Base-by-base conservation (phyloP, 208 protist species). In the Crithidia thermophila region DNA sequence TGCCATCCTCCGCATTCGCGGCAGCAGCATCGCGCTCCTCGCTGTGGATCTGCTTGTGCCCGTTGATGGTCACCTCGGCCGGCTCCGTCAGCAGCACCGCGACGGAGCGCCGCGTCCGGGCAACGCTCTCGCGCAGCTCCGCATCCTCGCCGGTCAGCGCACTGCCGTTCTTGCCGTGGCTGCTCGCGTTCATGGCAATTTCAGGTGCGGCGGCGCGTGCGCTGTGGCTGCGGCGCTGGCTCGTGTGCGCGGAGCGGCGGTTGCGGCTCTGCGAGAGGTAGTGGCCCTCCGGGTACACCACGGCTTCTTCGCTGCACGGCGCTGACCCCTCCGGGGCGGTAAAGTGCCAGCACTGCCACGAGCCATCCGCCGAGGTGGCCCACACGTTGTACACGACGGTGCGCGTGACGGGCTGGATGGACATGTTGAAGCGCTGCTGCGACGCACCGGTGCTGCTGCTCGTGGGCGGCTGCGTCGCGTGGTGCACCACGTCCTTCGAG, bases 271-370 rank as follows among this genome's bases (percentile, higher is more conserved):
- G 57, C 21, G 65, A 58, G 57, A 61, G 63, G 21, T 53, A 42
- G 50, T 59, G 40, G 37, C 50, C 51, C 43, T 55, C 49, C 14
- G 51, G 36, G 36, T 56, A 61, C 40, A 14, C 21, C 34, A 43
- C 47, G 46, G 47, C 28, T n/a, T 72, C 40, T 11, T 67, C 28
- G 23, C 27, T 33, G 45, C 18, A 28, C 23, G 50, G 47, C 28
- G 43, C 36, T 3, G 33, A 66, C 56, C 65, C 50, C 42, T 81
- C 62, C 4, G 73, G 69, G 45, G 59, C 56, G n/a, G 75, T 42
- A 47, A 67, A 77, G 57, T 67, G 69, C 77, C 77, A 87, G 73
- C 73, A 83, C 72, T 81, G 76, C 75, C 73, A 83, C 50, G 63
- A 60, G 16, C 81, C 81, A 47, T 87, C 73, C 25, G 64, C 60